Evolutionary conservation across 2,329 filamentous ascomycete species (phyloP), one percentile per base, ranked within the genome.

Genomic region (Paraphoma sp.): DNA sequence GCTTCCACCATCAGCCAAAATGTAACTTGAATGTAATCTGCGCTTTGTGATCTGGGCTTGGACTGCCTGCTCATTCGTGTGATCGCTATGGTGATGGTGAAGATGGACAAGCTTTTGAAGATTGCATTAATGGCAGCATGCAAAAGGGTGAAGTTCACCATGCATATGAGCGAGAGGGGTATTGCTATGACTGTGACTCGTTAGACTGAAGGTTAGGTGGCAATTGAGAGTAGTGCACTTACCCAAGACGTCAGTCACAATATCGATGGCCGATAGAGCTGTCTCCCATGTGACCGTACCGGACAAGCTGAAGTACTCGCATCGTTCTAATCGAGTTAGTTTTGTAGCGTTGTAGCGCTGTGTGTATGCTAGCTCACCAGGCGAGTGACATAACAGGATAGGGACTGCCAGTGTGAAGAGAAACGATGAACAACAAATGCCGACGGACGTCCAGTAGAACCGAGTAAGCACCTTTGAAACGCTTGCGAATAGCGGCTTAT

Each of bases 1-100:
- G 56, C 61, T 57, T 66, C 63, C 4, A 62, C 45, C 3, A 46
- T 23, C 29, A 65, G 59, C 58, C 52, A 63, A n/a, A 60, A 58
- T 12, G 44, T 48, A 10, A 48, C 33, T 10, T 10, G 11, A 12
- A 44, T 41, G 38, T 64, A 59, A 17, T 61, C n/a, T 30, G 11
- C 51, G 40, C 5, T 29, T 38, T 4, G 43, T n/a, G 14, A 31
- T 18, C 11, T 51, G 33, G 33, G 10, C 10, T 2, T 40, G 23
- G 57, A 58, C 44, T 54, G 48, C 8, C 57, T n/a, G 6, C 40
- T 55, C 4, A 63, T 42, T 30, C 59, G 56, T 12, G 48, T 50
- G 30, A 46, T 43, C 4, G 59, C 53, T 30, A 63, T 51, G 4
- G 47, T 50, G 10, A 62, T 45, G 17, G 46, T 29, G 30, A 61